These are phyloP conservation scores for Sparassis latifolia DNA, from an alignment of 1,284 basidiomycete genomes.

Conservation along the genomic window DNA sequence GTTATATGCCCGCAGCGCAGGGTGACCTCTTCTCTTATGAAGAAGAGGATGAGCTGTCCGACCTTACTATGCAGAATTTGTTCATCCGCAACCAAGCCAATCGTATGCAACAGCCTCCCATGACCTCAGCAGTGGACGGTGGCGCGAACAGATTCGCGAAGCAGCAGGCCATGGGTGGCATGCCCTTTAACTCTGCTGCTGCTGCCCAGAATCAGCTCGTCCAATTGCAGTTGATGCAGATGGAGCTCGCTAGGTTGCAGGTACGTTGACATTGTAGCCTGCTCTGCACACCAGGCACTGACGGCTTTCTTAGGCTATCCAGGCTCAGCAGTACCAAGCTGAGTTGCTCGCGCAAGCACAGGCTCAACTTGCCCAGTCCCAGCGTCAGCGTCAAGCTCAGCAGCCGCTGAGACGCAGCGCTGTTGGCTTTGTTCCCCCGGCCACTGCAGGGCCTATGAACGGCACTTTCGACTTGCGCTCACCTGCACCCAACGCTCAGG, in stretches of 20 bases:
- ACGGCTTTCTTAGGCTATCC: constrained; percentile 31
- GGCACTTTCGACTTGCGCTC: constrained; percentile 58
- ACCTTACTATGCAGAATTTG: constrained; percentile 43
- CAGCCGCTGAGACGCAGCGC: constrained; percentile 36
- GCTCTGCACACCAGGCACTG: neutral
- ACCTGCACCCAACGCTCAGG: constrained; percentile 42
- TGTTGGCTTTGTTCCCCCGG: constrained; percentile 49
- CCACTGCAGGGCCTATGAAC: constrained; percentile 60
- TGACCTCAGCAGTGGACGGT: constrained; percentile 67
- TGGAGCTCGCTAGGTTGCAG: constrained; percentile 75
- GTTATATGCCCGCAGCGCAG: constrained; percentile 37
- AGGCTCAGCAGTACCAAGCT: constrained; percentile 57
- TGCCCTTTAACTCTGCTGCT: constrained; percentile 36
- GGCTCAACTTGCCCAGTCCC: constrained; percentile 17
- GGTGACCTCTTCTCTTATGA: constrained; percentile 41
- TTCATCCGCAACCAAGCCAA: constrained; percentile 31
- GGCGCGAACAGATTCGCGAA: constrained; percentile 55
- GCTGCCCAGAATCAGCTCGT: constrained; percentile 41
- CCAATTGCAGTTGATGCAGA: constrained; percentile 77
- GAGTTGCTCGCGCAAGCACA: constrained; percentile 46
- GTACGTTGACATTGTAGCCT: constrained; percentile 29
- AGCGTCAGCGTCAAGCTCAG: constrained; percentile 32
- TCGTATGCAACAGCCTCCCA: constrained; percentile 40
- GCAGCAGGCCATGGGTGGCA: constrained; percentile 45
- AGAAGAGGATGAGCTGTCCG: constrained; percentile 52